Evolutionary conservation across 805 yeast genomes (phyloP).

Genomic region (Sungouiella blattae): DNA sequence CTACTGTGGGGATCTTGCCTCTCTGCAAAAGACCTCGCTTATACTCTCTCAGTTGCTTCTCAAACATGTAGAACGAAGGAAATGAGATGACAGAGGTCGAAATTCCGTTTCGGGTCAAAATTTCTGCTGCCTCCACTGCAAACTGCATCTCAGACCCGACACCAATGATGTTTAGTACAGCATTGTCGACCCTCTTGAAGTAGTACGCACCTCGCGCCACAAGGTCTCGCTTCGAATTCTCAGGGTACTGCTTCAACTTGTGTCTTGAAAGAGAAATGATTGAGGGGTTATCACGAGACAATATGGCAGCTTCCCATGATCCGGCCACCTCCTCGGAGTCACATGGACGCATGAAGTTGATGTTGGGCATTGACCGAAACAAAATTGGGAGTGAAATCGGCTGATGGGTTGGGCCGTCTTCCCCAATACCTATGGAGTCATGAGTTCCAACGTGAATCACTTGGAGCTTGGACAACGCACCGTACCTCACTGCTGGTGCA

Average conservation of each 20-base stretch:
- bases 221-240: no score
- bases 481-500: conserved; percentile 49
- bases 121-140: no score
- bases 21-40: conserved; percentile 15
- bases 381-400: conserved; percentile 51
- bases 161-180: no score
- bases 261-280: conserved; percentile 27
- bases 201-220: no score
- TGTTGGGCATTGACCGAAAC: conserved; percentile 50
- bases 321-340: conserved; percentile 53
- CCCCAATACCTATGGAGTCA: conserved; percentile 57
- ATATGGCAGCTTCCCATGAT: conserved; percentile 34
- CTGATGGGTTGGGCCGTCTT: conserved; percentile 59
- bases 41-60: no score
- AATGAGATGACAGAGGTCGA: no score
- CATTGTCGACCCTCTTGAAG: no score
- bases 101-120: no score
- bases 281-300: conserved; percentile 15
- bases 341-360: conserved; percentile 50
- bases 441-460: conserved; percentile 52
- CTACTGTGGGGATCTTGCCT: conserved; percentile 24
- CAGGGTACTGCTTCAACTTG: conserved; percentile 21
- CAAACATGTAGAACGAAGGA: no score
- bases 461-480: conserved; percentile 44
- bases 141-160: no score